phyloP scores from a whole-genome alignment of 1,139 yeast genomes.

The Barnettozyma hawaiiensis region DNA sequence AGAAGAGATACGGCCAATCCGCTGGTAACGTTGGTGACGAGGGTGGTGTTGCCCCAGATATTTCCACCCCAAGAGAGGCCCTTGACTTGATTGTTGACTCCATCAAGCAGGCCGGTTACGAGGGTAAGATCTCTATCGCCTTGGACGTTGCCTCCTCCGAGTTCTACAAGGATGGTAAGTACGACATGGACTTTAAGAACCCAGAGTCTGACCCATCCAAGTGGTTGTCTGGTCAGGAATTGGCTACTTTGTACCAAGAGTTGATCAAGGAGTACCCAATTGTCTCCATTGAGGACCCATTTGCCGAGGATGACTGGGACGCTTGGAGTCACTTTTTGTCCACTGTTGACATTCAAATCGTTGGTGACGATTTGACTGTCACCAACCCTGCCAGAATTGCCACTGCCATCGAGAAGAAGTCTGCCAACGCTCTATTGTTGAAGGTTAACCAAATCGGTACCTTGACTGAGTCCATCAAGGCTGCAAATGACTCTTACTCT shows the following conservation, averaged over 20 bases:
- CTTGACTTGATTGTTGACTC: slow-evolving; percentile 84
- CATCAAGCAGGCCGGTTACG: slow-evolving; percentile 88
- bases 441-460: slow-evolving; percentile 97
- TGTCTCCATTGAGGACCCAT: slow-evolving; percentile 96
- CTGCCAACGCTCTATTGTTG: slow-evolving; percentile 86
- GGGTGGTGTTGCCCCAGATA: slow-evolving; percentile 99
- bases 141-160: slow-evolving; percentile 95
- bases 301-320: slow-evolving; percentile 98
- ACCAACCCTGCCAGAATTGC: slow-evolving; percentile 92
- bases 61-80: slow-evolving; percentile 90
- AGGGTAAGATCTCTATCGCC: slow-evolving; percentile 84
- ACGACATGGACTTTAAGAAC: slow-evolving; percentile 96
- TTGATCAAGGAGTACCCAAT: slow-evolving; percentile 88
- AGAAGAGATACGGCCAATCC: slow-evolving; percentile 89
- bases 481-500: slow-evolving; percentile 83
- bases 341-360: slow-evolving; percentile 77
- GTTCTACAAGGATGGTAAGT: slow-evolving; percentile 91
- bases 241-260: slow-evolving; percentile 74
- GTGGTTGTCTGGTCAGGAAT: slow-evolving; percentile 83
- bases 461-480: slow-evolving; percentile 84
- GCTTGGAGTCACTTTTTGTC: slow-evolving; percentile 87
- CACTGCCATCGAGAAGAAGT: slow-evolving; percentile 92
- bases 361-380: slow-evolving; percentile 96
- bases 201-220: slow-evolving; percentile 72
- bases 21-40: slow-evolving; percentile 99